Evolutionary conservation across 2,329 filamentous ascomycete genomes (phyloP).

Genomic region (Aspergillus amoenus): DNA sequence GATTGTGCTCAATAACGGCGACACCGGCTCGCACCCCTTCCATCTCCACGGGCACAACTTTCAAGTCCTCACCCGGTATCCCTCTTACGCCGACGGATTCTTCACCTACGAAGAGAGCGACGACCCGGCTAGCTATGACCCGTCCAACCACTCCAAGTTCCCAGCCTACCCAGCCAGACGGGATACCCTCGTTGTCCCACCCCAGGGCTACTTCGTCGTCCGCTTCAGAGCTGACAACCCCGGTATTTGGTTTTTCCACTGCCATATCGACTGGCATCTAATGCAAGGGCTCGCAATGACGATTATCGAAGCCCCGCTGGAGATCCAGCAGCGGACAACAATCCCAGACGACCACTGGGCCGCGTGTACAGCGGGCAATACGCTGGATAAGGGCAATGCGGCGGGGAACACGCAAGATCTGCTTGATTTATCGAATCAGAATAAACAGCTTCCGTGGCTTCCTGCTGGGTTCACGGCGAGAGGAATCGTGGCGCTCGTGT

Average conservation of each 20-base stretch:
- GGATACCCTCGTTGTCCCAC: conserved; percentile 66
- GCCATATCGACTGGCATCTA: conserved; percentile 56
- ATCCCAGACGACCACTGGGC: conserved; percentile 49
- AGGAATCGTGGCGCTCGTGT: conserved; percentile 72
- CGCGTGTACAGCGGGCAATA: conserved; percentile 54
- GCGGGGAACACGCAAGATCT: conserved; percentile 67
- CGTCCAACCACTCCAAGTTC: conserved; percentile 39
- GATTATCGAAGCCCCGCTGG: background rate
- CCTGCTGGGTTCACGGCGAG: conserved; percentile 69
- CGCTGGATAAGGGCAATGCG: conserved; percentile 66
- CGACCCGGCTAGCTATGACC: conserved; percentile 28
- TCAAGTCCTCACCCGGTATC: conserved; percentile 32
- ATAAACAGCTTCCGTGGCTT: conserved; percentile 54
- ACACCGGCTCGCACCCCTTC: conserved; percentile 45
- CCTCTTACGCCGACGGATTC: background rate
- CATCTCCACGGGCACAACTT: conserved; percentile 56
- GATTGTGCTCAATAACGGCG: conserved; percentile 37
- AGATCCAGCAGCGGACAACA: conserved; percentile 30
- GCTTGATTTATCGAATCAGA: conserved; percentile 63
- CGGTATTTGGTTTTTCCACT: conserved; percentile 52
- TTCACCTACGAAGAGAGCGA: conserved; percentile 25
- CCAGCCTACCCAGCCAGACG: conserved; percentile 61
- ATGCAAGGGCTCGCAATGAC: conserved; percentile 56
- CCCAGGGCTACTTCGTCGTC: conserved; percentile 57
- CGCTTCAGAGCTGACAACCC: conserved; percentile 57